Evolutionary conservation across 441 rosid species (phyloP).

Genomic region (Viola pubescens): DNA sequence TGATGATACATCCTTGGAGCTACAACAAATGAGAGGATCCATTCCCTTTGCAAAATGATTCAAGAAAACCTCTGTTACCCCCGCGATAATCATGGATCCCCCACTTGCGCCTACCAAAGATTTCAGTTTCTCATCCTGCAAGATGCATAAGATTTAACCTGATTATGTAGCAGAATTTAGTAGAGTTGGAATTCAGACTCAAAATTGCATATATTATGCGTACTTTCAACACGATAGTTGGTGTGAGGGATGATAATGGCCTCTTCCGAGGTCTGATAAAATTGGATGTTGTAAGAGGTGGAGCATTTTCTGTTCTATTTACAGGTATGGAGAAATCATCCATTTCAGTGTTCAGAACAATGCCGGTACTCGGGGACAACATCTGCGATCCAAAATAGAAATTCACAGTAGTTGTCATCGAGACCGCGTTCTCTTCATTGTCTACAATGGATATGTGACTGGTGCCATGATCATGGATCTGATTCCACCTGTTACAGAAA

Average conservation of each 20-base stretch:
- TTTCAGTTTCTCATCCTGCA: slow-evolving; percentile 40
- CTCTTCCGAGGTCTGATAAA: slow-evolving; percentile 48
- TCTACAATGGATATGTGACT: slow-evolving; percentile 52
- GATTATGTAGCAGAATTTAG: background rate
- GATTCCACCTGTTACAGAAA: slow-evolving; percentile 39
- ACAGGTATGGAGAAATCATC: slow-evolving; percentile 49
- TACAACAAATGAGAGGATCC: slow-evolving; percentile 50
- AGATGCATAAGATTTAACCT: background rate
- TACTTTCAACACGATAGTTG: slow-evolving; percentile 50
- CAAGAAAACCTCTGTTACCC: slow-evolving; percentile 41
- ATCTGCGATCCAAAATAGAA: slow-evolving; percentile 41
- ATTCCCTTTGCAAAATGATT: slow-evolving; percentile 44
- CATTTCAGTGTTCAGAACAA: slow-evolving; percentile 57
- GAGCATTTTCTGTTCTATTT: slow-evolving; percentile 8
- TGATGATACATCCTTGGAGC: slow-evolving; percentile 57
- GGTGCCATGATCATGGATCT: slow-evolving; percentile 49
- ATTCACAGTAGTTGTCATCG: slow-evolving; percentile 51
- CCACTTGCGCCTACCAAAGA: slow-evolving; percentile 60
- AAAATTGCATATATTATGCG: background rate
- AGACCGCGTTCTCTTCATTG: slow-evolving; percentile 36
- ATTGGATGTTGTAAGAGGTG: slow-evolving; percentile 46
- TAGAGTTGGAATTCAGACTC: background rate
- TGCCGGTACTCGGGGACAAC: slow-evolving; percentile 46
- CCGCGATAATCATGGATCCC: slow-evolving; percentile 44
- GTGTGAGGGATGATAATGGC: slow-evolving; percentile 57